A percentile compares a stretch with the other conserved stretches of the same genome.
Evolutionary conservation across 1,284 basidiomycete species (phyloP).

Genomic region (Xerocomus nothofagi): DNA sequence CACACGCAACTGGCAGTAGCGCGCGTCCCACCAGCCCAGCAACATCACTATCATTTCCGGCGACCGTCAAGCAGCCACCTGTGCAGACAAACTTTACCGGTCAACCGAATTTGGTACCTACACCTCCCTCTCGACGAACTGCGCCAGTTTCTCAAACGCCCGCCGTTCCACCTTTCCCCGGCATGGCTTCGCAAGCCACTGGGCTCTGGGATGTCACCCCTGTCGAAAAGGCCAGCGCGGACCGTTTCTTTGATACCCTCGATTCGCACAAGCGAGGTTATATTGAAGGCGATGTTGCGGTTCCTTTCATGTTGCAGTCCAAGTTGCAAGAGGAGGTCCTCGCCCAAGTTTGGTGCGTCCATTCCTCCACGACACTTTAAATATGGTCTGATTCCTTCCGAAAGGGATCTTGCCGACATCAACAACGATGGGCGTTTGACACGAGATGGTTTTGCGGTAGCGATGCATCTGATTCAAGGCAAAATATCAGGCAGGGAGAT

Average conservation of each 20-base stretch:
- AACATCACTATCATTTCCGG: slow-evolving; percentile 37
- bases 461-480: slow-evolving; percentile 91
- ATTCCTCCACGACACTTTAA: background rate
- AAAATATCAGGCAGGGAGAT: slow-evolving; percentile 85
- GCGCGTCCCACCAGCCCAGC: slow-evolving; percentile 53
- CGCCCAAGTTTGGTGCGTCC: slow-evolving; percentile 85
- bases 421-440: slow-evolving; percentile 87
- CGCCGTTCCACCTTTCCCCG: slow-evolving; percentile 25
- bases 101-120: slow-evolving; percentile 33
- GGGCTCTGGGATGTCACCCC: slow-evolving; percentile 82
- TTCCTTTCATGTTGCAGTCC: slow-evolving; percentile 95
- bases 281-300: slow-evolving; percentile 92
- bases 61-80: slow-evolving; percentile 27
- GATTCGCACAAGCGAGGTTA: slow-evolving; percentile 78
- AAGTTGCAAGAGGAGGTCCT: slow-evolving; percentile 82
- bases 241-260: slow-evolving; percentile 82
- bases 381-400: slow-evolving; percentile 11
- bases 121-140: slow-evolving; percentile 24
- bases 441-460: slow-evolving; percentile 94
- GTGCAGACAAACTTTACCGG: slow-evolving; percentile 69
- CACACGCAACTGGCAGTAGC: slow-evolving; percentile 64
- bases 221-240: slow-evolving; percentile 78
- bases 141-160: slow-evolving; percentile 18
- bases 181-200: slow-evolving; percentile 28
- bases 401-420: slow-evolving; percentile 92